These are phyloP conservation scores for Kodamaea leandrae DNA, from an alignment of 805 yeast genomes.

Conservation along the genomic window DNA sequence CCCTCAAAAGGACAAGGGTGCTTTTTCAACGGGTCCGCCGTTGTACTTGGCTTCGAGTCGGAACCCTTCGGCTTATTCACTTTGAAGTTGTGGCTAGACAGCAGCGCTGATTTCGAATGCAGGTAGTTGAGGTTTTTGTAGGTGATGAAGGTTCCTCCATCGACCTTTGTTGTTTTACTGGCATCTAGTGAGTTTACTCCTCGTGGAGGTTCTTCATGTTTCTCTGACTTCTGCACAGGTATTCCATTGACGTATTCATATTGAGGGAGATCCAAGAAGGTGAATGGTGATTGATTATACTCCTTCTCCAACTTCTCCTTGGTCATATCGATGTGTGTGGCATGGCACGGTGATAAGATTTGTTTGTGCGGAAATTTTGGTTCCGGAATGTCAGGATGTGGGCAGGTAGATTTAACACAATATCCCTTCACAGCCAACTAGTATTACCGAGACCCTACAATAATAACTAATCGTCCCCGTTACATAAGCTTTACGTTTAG, in stretches of 20 bases:
- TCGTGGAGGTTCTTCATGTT: not conserved
- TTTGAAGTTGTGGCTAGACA: constrained; percentile 9
- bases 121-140: constrained; percentile 5
- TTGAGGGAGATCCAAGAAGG: constrained; percentile 7
- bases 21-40: constrained; percentile 23
- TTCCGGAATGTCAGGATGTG: too few species aligned
- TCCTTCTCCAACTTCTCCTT: constrained; percentile 8
- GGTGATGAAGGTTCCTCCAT: constrained; percentile 8
- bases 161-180: not conserved
- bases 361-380: too few species aligned
- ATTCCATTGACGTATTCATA: constrained; percentile 4
- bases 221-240: constrained; percentile 1
- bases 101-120: constrained; percentile 3
- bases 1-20: constrained; percentile 39
- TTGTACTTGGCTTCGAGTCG: constrained; percentile 7
- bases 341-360: not conserved
- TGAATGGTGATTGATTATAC: not conserved
- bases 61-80: constrained; percentile 14
- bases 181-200: not conserved
- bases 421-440: too few species aligned
- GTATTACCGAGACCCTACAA: too few species aligned
- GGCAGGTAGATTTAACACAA: too few species aligned
- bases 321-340: constrained; percentile 4
- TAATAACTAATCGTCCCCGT: too few species aligned
- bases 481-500: too few species aligned